Percentiles rank a stretch among this genome's conserved stretches.
These are phyloP conservation scores for Saksenaea vasiformis DNA, from an alignment of 371 early-diverging fungal species.

Conservation along the genomic window DNA sequence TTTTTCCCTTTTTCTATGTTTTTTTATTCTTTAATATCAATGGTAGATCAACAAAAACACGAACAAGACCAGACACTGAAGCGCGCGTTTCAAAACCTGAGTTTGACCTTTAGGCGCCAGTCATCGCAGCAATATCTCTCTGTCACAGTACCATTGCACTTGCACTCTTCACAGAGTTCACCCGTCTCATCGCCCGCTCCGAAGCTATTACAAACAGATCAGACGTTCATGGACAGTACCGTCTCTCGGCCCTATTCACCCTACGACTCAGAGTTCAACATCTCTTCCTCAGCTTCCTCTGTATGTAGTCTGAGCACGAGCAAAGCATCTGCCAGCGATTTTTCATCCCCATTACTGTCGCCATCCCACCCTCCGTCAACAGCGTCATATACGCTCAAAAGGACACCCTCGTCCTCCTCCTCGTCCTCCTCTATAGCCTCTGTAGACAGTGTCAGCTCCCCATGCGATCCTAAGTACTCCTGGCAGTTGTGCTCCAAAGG, in stretches of 20 bases:
- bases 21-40: not conserved
- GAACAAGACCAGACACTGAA: not conserved
- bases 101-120: not conserved
- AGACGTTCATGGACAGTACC: not conserved
- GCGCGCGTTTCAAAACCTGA: not conserved
- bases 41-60: not conserved
- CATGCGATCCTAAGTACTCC: not conserved
- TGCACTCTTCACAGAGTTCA: not conserved
- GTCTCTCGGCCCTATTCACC: not conserved
- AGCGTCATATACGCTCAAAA: not conserved
- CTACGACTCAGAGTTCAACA: not conserved
- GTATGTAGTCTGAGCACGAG: constrained; percentile 1
- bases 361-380: not conserved
- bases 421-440: not conserved
- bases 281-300: not conserved
- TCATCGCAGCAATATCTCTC: not conserved
- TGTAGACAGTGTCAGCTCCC: not conserved
- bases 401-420: not conserved
- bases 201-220: not conserved
- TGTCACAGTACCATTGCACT: not conserved
- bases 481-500: not conserved
- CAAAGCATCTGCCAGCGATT: not conserved
- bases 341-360: not conserved
- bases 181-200: not conserved
- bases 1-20: not conserved